Base-by-base conservation (phyloP, 1,284 basidiomycete species). In the Omphalotus olearius region DNA sequence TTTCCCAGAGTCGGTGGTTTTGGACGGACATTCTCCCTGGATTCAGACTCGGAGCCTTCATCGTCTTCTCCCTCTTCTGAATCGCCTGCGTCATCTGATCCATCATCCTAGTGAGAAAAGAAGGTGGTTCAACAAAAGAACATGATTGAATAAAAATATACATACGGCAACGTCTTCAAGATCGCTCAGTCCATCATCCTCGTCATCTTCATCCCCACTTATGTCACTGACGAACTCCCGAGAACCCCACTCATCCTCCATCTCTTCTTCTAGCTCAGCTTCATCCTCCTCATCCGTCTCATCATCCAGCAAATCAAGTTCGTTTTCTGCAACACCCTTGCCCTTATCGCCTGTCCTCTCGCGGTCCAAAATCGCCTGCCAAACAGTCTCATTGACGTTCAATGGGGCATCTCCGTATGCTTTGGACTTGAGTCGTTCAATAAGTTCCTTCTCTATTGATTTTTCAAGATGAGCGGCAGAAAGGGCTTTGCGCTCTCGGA, bases 311-410 rank as follows among this genome's bases (percentile, higher is more conserved):
- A 64, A 52, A 42, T 79, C 79, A 36, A 76, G 70, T 36, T 78
- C 76, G 59, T 78, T 74, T 60, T 78, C 76, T 20, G 75, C 72
- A 46, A 72, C 72, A 7, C 47, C 50, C 46, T 55, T 55, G 33
- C 46, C 47, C 56, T 79, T 76, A 51, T 79, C 78, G 50, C 65
- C 73, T n/a, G 70, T 69, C 60, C 78, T 79, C 63, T 93, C 91
- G 53, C 83, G 76, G 63, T 96, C 91, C 45, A 98, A 72, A 39
- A 98, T 86, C 5, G 88, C 84, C 59, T 87, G 83, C 97, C 97
- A 99, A 4, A 99, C 94, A 40, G 82, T 87, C 71, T 99, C 97
- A 69, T 99, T 99, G 57, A 99, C 95, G 69, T 99, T 99, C 37
- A 99, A 78, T 17, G 96, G 97, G 26, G 92, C 91, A 64, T 99